A percentile compares a stretch with the other conserved stretches of the same genome.
These are phyloP conservation scores for Iris macrosiphon DNA, from an alignment of 106 monocot genomes.

Conservation along the genomic window DNA sequence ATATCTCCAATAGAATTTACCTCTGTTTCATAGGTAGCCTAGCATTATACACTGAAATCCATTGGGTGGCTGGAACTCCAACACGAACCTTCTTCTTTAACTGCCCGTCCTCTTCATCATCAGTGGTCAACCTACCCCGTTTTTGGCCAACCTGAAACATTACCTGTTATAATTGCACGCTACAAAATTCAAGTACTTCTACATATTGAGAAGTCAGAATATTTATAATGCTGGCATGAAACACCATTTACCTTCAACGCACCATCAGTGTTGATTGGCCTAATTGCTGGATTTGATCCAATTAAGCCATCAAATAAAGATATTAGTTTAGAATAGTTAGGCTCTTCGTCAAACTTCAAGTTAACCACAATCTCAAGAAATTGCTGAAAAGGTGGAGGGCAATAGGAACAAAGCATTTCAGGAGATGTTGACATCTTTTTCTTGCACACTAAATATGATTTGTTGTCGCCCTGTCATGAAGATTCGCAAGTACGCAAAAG, in stretches of 20 bases:
- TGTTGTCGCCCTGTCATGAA: slow-evolving; percentile 75
- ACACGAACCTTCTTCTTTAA: slow-evolving; percentile 62
- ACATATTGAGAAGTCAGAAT: not conserved
- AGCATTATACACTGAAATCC: slow-evolving; percentile 92
- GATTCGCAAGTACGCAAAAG: not conserved
- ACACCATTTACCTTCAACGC: slow-evolving; percentile 53
- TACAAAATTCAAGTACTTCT: too few relatives aligned
- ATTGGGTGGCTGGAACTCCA: slow-evolving; percentile 72
- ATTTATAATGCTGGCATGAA: not conserved
- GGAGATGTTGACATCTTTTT: slow-evolving; percentile 77
- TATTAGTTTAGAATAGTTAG: slow-evolving; percentile 57
- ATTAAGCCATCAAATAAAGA: slow-evolving; percentile 59
- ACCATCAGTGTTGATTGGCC: slow-evolving; percentile 75
- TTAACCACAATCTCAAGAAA: slow-evolving; percentile 71
- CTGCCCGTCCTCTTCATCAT: slow-evolving; percentile 68
- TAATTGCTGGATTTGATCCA: slow-evolving; percentile 58
- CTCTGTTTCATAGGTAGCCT: slow-evolving; percentile 84
- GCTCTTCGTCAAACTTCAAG: slow-evolving; percentile 74
- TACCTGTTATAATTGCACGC: not conserved
- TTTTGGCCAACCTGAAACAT: slow-evolving; percentile 81
- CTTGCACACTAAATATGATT: slow-evolving; percentile 71
- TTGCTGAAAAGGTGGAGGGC: slow-evolving; percentile 56
- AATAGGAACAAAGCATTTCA: slow-evolving; percentile 62
- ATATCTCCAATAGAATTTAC: slow-evolving; percentile 24
- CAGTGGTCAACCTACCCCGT: slow-evolving; percentile 48